Evolutionary conservation across 495 filamentous ascomycete genomes (phyloP).

Genomic region (Paragyromitra xinjiangensis): DNA sequence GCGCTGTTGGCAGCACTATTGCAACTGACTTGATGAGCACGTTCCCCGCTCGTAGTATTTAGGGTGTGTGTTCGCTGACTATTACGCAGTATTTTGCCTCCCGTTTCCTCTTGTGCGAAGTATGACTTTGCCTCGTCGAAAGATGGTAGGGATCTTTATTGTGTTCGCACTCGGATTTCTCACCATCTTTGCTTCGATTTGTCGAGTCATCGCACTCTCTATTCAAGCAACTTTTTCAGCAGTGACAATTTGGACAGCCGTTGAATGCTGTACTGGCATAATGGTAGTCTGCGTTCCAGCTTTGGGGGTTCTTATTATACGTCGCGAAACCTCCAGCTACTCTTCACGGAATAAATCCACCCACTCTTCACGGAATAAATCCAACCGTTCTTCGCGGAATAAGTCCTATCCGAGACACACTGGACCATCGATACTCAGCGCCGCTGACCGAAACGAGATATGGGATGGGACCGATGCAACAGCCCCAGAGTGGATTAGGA

Average conservation of each 20-base stretch:
- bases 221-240: constrained; percentile 19
- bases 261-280: constrained; percentile 44
- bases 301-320: constrained; percentile 31
- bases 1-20: constrained; percentile 32
- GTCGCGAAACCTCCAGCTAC: neutral
- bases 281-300: constrained; percentile 37
- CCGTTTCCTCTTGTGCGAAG: constrained; percentile 39
- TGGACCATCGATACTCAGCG: constrained; percentile 29
- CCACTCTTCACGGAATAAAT: neutral
- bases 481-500: constrained; percentile 44
- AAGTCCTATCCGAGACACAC: constrained; percentile 10
- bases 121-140: constrained; percentile 22
- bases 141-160: constrained; percentile 30
- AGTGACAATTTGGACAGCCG: constrained; percentile 28
- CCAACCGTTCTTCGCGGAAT: neutral
- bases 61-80: constrained; percentile 3
- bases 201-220: constrained; percentile 32
- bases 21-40: constrained; percentile 47
- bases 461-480: constrained; percentile 47
- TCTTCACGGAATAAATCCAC: neutral
- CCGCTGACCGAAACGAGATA: constrained; percentile 40
- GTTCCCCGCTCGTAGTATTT: neutral
- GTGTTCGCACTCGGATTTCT: constrained; percentile 34
- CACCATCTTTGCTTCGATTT: constrained; percentile 36
- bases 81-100: constrained; percentile 39